A percentile compares a stretch with the other conserved stretches of the same genome.
Evolutionary conservation across 768 basidiomycete species (phyloP).

Genomic region (Tylopilus vinaceipallidus): DNA sequence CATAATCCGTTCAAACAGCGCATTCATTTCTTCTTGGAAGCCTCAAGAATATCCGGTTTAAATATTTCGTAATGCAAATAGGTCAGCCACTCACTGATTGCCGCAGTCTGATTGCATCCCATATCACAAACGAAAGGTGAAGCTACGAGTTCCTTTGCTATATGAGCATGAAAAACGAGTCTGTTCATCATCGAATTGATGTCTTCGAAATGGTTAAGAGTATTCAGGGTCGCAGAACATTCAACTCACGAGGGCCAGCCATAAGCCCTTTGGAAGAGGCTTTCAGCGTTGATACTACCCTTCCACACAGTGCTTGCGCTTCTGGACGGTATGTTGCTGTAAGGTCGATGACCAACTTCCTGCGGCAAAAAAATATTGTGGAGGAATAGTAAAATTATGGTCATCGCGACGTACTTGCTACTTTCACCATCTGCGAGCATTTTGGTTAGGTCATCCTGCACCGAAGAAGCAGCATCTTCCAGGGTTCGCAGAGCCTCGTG

Average conservation of each 20-base stretch:
- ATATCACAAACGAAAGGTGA: constrained; percentile 44
- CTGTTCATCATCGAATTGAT: constrained; percentile 23
- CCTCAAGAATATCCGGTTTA: constrained; percentile 34
- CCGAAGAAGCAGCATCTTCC: constrained; percentile 55
- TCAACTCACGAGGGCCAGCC: constrained; percentile 36
- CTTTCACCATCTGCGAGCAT: constrained; percentile 42
- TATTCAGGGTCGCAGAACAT: not conserved
- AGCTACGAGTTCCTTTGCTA: constrained; percentile 47
- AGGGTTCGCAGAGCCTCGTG: constrained; percentile 55
- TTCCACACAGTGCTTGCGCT: constrained; percentile 46
- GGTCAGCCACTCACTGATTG: constrained; percentile 33
- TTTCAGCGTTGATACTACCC: constrained; percentile 42
- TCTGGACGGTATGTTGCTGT: constrained; percentile 47
- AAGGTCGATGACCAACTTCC: constrained; percentile 43
- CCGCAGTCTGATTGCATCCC: constrained; percentile 39
- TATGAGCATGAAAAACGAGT: constrained; percentile 48
- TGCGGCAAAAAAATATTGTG: constrained; percentile 19
- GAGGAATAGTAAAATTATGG: not conserved
- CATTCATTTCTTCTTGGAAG: constrained; percentile 43
- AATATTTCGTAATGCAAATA: constrained; percentile 2
- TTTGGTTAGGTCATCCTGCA: constrained; percentile 58
- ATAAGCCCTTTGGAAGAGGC: constrained; percentile 31
- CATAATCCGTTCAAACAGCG: constrained; percentile 46
- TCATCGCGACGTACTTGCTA: constrained; percentile 39
- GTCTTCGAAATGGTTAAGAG: constrained; percentile 13